Evolutionary conservation across 495 filamentous ascomycete species (phyloP), one percentile per base, ranked within the genome.

Genomic region (Podospora australis): DNA sequence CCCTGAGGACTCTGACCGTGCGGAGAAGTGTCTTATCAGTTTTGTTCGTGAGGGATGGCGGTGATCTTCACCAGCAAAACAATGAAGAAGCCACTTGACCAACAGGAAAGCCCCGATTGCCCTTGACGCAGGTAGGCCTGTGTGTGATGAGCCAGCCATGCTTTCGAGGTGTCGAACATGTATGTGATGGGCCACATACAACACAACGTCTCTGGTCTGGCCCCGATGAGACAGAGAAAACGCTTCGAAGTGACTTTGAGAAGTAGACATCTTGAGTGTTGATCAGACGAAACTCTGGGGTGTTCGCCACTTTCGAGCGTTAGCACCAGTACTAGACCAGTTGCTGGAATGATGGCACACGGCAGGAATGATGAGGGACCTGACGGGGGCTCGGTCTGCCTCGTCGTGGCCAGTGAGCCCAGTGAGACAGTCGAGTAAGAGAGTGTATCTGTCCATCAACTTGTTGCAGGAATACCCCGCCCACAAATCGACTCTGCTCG

Each of bases 251-350:
- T 39, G 49, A n/a, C n/a, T n/a, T n/a, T n/a, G n/a, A n/a, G n/a
- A n/a, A n/a, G n/a, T n/a, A n/a, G n/a, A n/a, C n/a, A n/a, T n/a
- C n/a, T n/a, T n/a, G n/a, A n/a, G n/a, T n/a, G n/a, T n/a, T n/a
- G 48, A 59, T 55, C 52, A 44, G 52, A 46, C 46, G 52, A 53
- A 41, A 45, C 19, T 29, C 30, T 38, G 46, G 47, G 48, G 44
- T 22, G 16, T 4, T 47, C 16, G 23, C 22, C 48, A 34, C 17
- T 24, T 21, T 13, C 36, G 2, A 30, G 35, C 40, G 26, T 29
- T 20, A 3, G 22, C 34, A 9, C 26, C 24, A 28, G n/a, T 21
- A 35, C 42, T 47, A 39, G 14, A 22, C 44, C 16, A 41, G 16
- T 19, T 25, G 25, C 6, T 42, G 50, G 50, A 47, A 52, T 52